Base-by-base conservation (phyloP, 352 stramenopile genomes). In the Pythium insidiosum region DNA sequence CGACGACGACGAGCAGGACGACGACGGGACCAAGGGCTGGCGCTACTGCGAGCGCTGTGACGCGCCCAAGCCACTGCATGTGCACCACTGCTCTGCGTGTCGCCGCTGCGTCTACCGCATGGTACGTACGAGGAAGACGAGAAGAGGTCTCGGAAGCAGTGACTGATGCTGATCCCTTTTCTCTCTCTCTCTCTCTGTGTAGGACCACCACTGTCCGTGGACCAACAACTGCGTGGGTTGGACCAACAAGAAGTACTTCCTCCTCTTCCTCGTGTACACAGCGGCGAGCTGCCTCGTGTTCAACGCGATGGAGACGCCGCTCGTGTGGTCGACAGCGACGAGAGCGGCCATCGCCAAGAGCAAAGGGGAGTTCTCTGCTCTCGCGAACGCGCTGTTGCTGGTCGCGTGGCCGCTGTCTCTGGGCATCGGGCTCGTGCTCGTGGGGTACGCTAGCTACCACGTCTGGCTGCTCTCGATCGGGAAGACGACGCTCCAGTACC, bases 121-220 rank as follows among this genome's bases (percentile, higher is more conserved):
- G 76, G 70, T 73, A 38, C 24, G 46, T 42, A 2, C 12, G 15
- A 5, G 3, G 9, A 25, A 19, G 15, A 13, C 22, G 12, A 10
- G 4, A 2, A 5, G 18, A 19, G n/a, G n/a, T n/a, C n/a, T n/a
- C n/a, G n/a, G n/a, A n/a, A n/a, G n/a, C n/a, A n/a, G n/a, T n/a
- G n/a, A n/a, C n/a, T n/a, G n/a, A n/a, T n/a, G n/a, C n/a, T n/a
- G n/a, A n/a, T n/a, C n/a, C n/a, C n/a, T n/a, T n/a, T n/a, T n/a
- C n/a, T n/a, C n/a, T n/a, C n/a, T n/a, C n/a, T n/a, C n/a, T n/a
- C n/a, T n/a, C n/a, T n/a, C n/a, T n/a, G n/a, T n/a, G 21, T 29
- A 73, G 63, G 75, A 94, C 47, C 79, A 94, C 44, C 81, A 91
- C 47, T 91, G 79, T 38, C 78, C 81, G 43, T 94, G 78, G 81